Evolutionary conservation across 768 basidiomycete genomes (phyloP), one percentile per base, ranked within the genome.

Genomic region (Rhizopogon vesiculosus): DNA sequence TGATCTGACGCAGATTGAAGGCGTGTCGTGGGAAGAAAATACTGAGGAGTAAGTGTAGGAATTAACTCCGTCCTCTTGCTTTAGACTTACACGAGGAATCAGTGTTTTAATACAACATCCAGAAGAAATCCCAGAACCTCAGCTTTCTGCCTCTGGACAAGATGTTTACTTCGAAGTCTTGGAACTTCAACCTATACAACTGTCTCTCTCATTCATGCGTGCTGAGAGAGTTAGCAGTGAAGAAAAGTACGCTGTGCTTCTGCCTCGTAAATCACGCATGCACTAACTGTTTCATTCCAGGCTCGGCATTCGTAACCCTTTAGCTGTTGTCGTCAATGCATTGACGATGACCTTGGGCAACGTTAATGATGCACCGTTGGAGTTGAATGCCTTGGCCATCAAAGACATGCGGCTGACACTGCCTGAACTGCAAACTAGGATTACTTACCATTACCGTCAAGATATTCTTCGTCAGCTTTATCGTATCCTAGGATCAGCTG

Each of bases 331-430:
- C 33, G 76, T 99, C 56, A 97, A 98, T 65, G 94, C 93, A 1
- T 73, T 99, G 43, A 94, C 95, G 0, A 98, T 98, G 94, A 87
- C 96, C 0, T 78, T 98, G 25, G 97, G 97, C 7, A 99, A 98
- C 64, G 82, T 98, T 73, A 97, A 98, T 61, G 93, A 94, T 64
- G 95, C 97, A 0, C 91, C 92, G 16, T 80, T 99, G 43, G 91
- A 91, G 61, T 81, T 98, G 76, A 98, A 98, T 67, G 92, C 94
- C 0, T 80, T 99, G 40, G 88, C 86, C 28, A 89, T 99, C 69
- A 92, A 94, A 68, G 96, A 99, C 65, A 91, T 95, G 80, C 87
- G 95, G 18, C 71, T 97, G 45, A 89, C 89, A 0, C 72, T 89
- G 54, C 87, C 93, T 7, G 91, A 96, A 57, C 78, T 99, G 16